Percentiles rank a stretch among this genome's conserved stretches.
Conservation (phyloP, 2,329 filamentous ascomycete genomes). For the Aspergillus thermomutatus region DNA sequence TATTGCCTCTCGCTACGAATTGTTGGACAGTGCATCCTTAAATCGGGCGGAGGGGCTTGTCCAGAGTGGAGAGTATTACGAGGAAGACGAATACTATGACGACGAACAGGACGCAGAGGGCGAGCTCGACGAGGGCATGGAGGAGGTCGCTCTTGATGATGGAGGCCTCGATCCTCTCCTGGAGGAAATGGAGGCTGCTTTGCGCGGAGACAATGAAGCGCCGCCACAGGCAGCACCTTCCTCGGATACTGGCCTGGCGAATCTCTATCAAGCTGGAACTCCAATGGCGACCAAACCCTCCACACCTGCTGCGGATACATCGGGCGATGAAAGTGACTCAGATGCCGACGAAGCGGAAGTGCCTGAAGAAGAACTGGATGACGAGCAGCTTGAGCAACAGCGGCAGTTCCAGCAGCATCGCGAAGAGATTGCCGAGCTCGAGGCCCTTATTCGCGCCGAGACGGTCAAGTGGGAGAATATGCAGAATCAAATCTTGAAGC, state of each 20-base stretch:
- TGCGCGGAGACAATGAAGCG: conserved; percentile 32
- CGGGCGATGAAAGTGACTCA: conserved; percentile 41
- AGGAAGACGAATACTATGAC: conserved; percentile 36
- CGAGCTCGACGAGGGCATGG: conserved; percentile 45
- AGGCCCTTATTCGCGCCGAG: conserved; percentile 37
- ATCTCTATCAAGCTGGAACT: conserved; percentile 29
- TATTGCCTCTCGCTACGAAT: conserved; percentile 58
- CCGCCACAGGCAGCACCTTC: conserved; percentile 18
- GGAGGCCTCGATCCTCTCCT: conserved; percentile 40
- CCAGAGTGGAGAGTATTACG: conserved; percentile 48
- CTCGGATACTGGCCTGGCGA: conserved; percentile 10
- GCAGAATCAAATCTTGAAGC: conserved; percentile 39
- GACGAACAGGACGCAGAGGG: conserved; percentile 50
- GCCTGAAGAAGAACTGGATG: conserved; percentile 38
- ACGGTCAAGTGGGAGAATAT: conserved; percentile 40
- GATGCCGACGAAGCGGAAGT: conserved; percentile 36
- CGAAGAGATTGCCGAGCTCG: conserved; percentile 44
- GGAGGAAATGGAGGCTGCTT: conserved; percentile 43
- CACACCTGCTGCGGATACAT: conserved; percentile 36
- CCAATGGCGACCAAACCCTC: conserved; percentile 31
- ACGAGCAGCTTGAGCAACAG: conserved; percentile 42
- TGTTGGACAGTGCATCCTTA: conserved; percentile 55
- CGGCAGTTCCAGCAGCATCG: conserved; percentile 43
- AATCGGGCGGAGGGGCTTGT: conserved; percentile 41
- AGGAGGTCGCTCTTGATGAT: conserved; percentile 28